phyloP scores from a whole-genome alignment of 352 stramenopile species.

The Globisporangium yorkense region DNA sequence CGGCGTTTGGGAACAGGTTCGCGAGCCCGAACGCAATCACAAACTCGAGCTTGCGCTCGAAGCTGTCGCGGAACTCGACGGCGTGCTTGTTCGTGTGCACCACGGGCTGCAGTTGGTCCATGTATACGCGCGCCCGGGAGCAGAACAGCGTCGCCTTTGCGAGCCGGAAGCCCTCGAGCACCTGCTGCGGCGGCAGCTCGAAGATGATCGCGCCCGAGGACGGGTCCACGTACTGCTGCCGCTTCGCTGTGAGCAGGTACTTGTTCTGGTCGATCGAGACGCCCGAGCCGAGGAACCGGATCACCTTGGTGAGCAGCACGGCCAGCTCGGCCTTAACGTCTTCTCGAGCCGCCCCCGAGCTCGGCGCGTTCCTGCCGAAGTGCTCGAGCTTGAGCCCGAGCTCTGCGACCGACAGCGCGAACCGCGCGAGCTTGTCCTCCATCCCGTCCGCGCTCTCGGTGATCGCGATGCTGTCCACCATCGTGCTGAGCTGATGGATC shows the following conservation, averaged over 20 bases:
- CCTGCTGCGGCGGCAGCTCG: slow-evolving; percentile 31
- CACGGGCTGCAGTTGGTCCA: slow-evolving; percentile 49
- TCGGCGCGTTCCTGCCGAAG: slow-evolving; percentile 23
- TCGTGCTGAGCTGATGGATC: slow-evolving; percentile 61
- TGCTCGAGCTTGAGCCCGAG: slow-evolving; percentile 51
- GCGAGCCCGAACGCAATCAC: slow-evolving; percentile 53
- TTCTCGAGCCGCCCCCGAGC: slow-evolving; percentile 2
- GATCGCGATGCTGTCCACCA: slow-evolving; percentile 56
- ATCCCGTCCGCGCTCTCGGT: slow-evolving; percentile 47
- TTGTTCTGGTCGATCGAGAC: slow-evolving; percentile 64
- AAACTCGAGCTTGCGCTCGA: slow-evolving; percentile 38
- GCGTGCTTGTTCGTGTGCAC: slow-evolving; percentile 28
- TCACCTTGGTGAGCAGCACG: slow-evolving; percentile 41
- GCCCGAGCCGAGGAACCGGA: slow-evolving; percentile 48
- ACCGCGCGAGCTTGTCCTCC: slow-evolving; percentile 50
- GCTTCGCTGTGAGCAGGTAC: slow-evolving; percentile 37
- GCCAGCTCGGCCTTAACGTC: slow-evolving; percentile 31
- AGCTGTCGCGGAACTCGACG: slow-evolving; percentile 38
- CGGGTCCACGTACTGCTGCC: slow-evolving; percentile 24
- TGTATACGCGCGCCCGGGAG: slow-evolving; percentile 25
- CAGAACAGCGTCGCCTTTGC: slow-evolving; percentile 40
- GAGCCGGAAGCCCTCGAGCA: slow-evolving; percentile 44
- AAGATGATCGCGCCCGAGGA: slow-evolving; percentile 32
- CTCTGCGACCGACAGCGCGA: slow-evolving; percentile 40
- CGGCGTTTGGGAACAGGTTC: slow-evolving; percentile 54